Evolutionary conservation across 257 asterid genomes (phyloP).

Genomic region (Jasminum sambac): DNA sequence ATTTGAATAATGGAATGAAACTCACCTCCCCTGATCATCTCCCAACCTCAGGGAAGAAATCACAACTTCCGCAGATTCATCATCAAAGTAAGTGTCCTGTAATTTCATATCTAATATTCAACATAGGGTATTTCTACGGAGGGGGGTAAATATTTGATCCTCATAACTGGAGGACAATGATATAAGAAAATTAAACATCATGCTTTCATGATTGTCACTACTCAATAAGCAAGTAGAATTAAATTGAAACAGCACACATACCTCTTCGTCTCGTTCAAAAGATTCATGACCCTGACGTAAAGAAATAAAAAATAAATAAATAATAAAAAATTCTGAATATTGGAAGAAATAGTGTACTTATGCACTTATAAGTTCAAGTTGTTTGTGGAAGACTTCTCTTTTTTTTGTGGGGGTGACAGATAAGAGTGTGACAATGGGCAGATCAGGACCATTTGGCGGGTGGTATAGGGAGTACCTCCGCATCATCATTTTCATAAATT

Average conservation of each 20-base stretch:
- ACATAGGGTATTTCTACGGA: not conserved
- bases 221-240: not conserved
- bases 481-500: slow-evolving; percentile 77
- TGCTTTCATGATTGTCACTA: not conserved
- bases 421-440: not conserved
- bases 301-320: slow-evolving; percentile 25
- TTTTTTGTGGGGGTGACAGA: not conserved
- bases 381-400: not conserved
- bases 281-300: slow-evolving; percentile 74
- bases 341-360: not conserved
- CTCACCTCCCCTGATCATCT: slow-evolving; percentile 25
- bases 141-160: not conserved
- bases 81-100: slow-evolving; percentile 15
- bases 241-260: slow-evolving; percentile 27
- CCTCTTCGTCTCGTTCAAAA: slow-evolving; percentile 92
- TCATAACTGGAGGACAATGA: slow-evolving; percentile 17
- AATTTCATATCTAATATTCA: not conserved
- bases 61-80: slow-evolving; percentile 14
- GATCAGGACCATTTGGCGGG: not conserved
- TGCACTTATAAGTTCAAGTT: not conserved
- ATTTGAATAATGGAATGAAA: not conserved
- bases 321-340: slow-evolving; percentile 16
- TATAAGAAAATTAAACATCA: not conserved
- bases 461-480: not conserved
- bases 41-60: slow-evolving; percentile 21